Conservation (phyloP, 2,329 filamentous ascomycete species). For the Talaromyces sp. region DNA sequence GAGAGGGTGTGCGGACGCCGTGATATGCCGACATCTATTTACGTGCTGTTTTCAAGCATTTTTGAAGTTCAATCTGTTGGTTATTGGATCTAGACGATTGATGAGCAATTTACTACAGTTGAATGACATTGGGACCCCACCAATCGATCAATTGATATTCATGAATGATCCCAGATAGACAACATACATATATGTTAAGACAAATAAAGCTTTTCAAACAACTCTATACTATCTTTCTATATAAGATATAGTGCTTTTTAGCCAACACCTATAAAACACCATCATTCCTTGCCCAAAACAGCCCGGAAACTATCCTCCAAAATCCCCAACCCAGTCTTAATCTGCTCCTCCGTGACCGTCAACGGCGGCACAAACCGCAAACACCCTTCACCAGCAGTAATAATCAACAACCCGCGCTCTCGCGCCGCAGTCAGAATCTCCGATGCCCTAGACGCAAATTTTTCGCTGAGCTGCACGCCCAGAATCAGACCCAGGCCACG, state of each 20-base stretch:
- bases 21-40: not conserved
- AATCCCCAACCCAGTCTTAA: slow-evolving; percentile 69
- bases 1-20: slow-evolving; percentile 13
- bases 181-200: not conserved
- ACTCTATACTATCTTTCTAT: too few relatives aligned
- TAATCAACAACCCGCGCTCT: slow-evolving; percentile 80
- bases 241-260: too few relatives aligned
- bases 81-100: not conserved
- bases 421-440: slow-evolving; percentile 76
- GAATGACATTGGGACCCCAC: not conserved
- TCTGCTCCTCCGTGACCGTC: slow-evolving; percentile 73
- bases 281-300: slow-evolving; percentile 29
- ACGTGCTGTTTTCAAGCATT: too few relatives aligned
- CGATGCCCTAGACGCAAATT: slow-evolving; percentile 48
- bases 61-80: not conserved
- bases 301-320: slow-evolving; percentile 62
- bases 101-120: not conserved
- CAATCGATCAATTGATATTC: too few relatives aligned
- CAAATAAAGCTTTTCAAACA: not conserved
- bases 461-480: slow-evolving; percentile 73
- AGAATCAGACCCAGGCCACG: slow-evolving; percentile 81
- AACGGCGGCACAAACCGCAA: slow-evolving; percentile 86
- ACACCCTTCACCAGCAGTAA: slow-evolving; percentile 90
- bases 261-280: not conserved
- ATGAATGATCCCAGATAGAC: not conserved